Evolutionary conservation across 768 basidiomycete genomes (phyloP), one percentile per base, ranked within the genome.

Genomic region (Mycena capillaripes): DNA sequence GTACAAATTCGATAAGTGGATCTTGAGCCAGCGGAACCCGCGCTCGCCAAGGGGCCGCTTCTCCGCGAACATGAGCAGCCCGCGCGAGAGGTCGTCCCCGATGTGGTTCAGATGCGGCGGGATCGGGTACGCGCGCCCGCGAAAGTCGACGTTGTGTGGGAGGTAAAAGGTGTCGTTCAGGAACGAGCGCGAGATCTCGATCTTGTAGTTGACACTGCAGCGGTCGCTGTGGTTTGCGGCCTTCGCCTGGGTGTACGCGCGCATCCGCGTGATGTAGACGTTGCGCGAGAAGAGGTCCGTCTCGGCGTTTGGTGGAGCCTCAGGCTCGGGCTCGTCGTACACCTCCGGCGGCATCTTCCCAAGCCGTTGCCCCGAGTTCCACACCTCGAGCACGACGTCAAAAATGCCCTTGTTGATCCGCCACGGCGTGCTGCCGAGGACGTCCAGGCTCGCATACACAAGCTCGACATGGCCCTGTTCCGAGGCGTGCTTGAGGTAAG

Each of bases 131-230:
- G 97, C 96, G 62, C 97, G 93, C 10, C 98, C 98, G 70, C 97
- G 92, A 88, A 99, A 99, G 82, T 99, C 98, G 76, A 98, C 86
- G 81, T 98, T 98, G 81, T 99, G 97, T 0, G 97, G 97, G 59
- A 97, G 86, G 82, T 96, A 99, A 80, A 99, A 92, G 0, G 85
- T 90, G 75, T 98, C 97, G 65, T 91, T 90, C 60, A 97, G 85
- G 88, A 97, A 98, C 92, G 95, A 61, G 97, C 92, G 60, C 94
- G 89, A 11, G 96, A 98, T 97, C 83, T 99, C 97, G 68, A 99
- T 91, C 81, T 97, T 97, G 82, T 98, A 98, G 80, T 98, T 99
- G 56, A 97, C 91, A 78, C 87, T 94, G 80, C 97, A 99, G 50
- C 97, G 87, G 52, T 97, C 95, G 4, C 95, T 95, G 80, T 98